Evolutionary conservation across 768 basidiomycete species (phyloP).

Genomic region (Tylopilus subfusipes): DNA sequence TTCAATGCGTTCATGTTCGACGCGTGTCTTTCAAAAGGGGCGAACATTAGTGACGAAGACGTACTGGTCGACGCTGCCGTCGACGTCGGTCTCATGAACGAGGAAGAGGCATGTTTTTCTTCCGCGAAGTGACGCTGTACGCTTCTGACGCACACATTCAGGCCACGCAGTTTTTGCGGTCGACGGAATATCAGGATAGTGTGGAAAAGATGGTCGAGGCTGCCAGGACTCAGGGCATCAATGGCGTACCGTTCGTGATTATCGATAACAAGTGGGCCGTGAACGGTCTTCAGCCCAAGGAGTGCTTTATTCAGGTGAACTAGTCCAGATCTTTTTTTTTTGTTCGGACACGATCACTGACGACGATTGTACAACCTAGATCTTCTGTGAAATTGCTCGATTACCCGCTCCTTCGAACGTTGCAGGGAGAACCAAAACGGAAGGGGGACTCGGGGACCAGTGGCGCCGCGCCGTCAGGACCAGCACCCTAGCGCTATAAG

Average conservation of each 20-base stretch:
- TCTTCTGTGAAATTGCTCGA: conserved; percentile 30
- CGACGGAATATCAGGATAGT: conserved; percentile 35
- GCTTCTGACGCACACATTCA: conserved; percentile 4
- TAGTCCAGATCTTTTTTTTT: neutral
- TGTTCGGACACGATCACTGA: neutral
- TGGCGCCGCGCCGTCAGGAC: too few relatives aligned
- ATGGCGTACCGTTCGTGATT: conserved; percentile 50
- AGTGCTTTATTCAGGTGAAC: conserved; percentile 37
- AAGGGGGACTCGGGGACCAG: neutral
- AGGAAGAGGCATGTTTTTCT: conserved; percentile 29
- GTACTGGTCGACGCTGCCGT: conserved; percentile 37
- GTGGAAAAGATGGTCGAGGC: conserved; percentile 38
- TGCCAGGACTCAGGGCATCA: conserved; percentile 41
- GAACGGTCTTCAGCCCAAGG: conserved; percentile 41
- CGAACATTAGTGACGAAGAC: conserved; percentile 34
- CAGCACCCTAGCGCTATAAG: too few relatives aligned
- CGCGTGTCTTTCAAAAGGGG: conserved; percentile 36
- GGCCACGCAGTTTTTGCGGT: conserved; percentile 39
- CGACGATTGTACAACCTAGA: conserved; percentile 8
- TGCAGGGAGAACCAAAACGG: neutral
- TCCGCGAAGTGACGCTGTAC: neutral
- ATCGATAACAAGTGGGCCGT: conserved; percentile 44
- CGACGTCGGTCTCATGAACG: conserved; percentile 34
- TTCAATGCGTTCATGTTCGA: conserved; percentile 38
- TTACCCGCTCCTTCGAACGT: conserved; percentile 2